Conservation (phyloP, 2,329 filamentous ascomycete species). For the Ophiostoma sp. region DNA sequence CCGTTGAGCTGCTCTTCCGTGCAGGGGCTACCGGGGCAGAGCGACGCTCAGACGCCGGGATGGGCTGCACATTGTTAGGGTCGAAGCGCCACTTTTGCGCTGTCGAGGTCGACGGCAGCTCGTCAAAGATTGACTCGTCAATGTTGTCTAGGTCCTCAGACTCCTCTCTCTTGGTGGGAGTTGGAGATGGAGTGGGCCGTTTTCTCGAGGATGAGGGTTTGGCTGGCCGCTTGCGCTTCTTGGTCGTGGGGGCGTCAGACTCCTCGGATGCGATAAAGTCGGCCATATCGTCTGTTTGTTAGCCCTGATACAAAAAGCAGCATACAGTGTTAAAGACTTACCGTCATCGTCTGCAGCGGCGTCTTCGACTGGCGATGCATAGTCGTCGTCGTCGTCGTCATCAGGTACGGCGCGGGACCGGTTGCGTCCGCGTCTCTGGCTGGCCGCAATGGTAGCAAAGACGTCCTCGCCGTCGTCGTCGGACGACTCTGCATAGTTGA, state of each 20-base stretch:
- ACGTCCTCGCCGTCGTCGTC: conserved; percentile 73
- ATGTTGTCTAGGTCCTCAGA: conserved; percentile 47
- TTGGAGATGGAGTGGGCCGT: conserved; percentile 51
- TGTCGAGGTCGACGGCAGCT: conserved; percentile 60
- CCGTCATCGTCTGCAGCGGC: conserved; percentile 60
- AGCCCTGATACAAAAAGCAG: background rate
- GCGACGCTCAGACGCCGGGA: conserved; percentile 26
- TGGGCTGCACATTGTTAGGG: conserved; percentile 42
- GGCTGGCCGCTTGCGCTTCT: conserved; percentile 68
- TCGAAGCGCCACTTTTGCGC: conserved; percentile 75
- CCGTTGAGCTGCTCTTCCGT: conserved; percentile 30
- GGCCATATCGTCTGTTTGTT: conserved; percentile 59
- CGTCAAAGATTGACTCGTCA: conserved; percentile 52
- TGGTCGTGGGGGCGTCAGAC: conserved; percentile 63
- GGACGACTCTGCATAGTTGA: conserved; percentile 78
- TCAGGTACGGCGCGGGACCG: conserved; percentile 56
- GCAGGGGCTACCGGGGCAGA: conserved; percentile 24
- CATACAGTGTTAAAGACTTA: conserved; percentile 31
- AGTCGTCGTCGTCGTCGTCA: conserved; percentile 66
- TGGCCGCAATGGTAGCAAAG: conserved; percentile 40
- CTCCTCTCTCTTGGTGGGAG: conserved; percentile 30
- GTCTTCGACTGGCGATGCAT: conserved; percentile 60
- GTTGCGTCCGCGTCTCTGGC: conserved; percentile 38
- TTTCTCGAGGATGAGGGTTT: conserved; percentile 55
- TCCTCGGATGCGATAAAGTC: conserved; percentile 87